Evolutionary conservation across 2,329 filamentous ascomycete genomes (phyloP).

Genomic region (Fusarium pseudonygamai): DNA sequence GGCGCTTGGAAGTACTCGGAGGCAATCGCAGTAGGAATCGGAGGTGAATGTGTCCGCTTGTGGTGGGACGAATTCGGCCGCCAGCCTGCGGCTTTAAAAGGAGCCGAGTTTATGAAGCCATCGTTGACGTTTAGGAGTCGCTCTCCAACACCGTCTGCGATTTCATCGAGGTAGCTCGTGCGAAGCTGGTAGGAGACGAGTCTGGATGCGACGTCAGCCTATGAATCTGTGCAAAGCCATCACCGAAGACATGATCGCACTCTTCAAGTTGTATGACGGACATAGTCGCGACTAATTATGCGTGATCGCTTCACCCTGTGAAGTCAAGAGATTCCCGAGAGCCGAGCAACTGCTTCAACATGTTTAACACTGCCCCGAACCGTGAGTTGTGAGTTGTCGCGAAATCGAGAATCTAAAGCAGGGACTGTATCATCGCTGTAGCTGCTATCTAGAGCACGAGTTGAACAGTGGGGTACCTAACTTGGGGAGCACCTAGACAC

Average conservation of each 20-base stretch:
- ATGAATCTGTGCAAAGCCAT: neutral
- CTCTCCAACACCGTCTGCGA: slow-evolving; percentile 86
- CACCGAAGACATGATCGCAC: slow-evolving; percentile 37
- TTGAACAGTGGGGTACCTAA: slow-evolving; percentile 15
- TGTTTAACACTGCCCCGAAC: slow-evolving; percentile 17
- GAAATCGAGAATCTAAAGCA: slow-evolving; percentile 3
- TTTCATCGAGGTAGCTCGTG: slow-evolving; percentile 80
- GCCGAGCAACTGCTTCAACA: slow-evolving; percentile 18
- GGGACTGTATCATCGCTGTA: slow-evolving; percentile 2
- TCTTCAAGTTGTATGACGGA: slow-evolving; percentile 53
- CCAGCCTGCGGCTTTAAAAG: slow-evolving; percentile 87
- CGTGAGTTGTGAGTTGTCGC: neutral
- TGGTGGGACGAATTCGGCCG: slow-evolving; percentile 76
- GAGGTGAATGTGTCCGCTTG: slow-evolving; percentile 86
- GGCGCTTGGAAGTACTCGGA: slow-evolving; percentile 85
- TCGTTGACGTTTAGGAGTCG: slow-evolving; percentile 84
- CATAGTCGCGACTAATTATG: slow-evolving; percentile 39
- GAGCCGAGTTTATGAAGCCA: slow-evolving; percentile 78
- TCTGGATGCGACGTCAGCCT: slow-evolving; percentile 54
- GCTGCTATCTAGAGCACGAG: neutral
- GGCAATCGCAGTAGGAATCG: slow-evolving; percentile 83
- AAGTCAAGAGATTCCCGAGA: neutral
- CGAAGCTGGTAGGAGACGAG: slow-evolving; percentile 86
- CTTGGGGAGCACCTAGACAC: neutral
- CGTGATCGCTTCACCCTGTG: slow-evolving; percentile 2